Evolutionary conservation across 78 protist genomes (phyloP).

Genomic region (Dictyostelium firmibasis): DNA sequence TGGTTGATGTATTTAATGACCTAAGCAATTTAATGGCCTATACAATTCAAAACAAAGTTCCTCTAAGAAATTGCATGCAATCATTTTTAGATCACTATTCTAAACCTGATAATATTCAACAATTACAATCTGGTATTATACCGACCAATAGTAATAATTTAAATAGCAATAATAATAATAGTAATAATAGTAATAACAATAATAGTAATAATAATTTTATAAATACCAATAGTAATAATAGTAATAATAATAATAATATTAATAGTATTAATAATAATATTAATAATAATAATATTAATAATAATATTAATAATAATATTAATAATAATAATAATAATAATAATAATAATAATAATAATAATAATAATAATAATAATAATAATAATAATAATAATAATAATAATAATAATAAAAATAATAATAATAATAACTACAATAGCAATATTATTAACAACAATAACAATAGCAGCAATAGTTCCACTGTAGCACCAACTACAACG

Average conservation of each 20-base stretch:
- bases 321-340: no score
- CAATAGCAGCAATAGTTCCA: neutral
- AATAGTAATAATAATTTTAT: no score
- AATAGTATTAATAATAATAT: no score
- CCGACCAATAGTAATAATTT: neutral
- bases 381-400: no score
- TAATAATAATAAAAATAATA: no score
- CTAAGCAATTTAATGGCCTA: neutral
- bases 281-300: no score
- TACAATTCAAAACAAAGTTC: neutral
- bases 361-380: no score
- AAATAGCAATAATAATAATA: neutral
- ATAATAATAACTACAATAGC: no score
- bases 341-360: no score
- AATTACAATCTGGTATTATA: neutral
- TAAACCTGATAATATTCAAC: slow-evolving; percentile 4
- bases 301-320: no score
- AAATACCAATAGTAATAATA: no score
- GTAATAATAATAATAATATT: neutral
- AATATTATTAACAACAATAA: neutral
- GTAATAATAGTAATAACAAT: no score
- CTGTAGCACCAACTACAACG: neutral
- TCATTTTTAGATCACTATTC: neutral
- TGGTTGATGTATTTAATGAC: slow-evolving; percentile 32
- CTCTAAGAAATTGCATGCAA: neutral